Percentiles rank a stretch among this genome's conserved stretches.
These are phyloP conservation scores for Aspergillus baeticus DNA, from an alignment of 495 filamentous ascomycete genomes.

Conservation along the genomic window DNA sequence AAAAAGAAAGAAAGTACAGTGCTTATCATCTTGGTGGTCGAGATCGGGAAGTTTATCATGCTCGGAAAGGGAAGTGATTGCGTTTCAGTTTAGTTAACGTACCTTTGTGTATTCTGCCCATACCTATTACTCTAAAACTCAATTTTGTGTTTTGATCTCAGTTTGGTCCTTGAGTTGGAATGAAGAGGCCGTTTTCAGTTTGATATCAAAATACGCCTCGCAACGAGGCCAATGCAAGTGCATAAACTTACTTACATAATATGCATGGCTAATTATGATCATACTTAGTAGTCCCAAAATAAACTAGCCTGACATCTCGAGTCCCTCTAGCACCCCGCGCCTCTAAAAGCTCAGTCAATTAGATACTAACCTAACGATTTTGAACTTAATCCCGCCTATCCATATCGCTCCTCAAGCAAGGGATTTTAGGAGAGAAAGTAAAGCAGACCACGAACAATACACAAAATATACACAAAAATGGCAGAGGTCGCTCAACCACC, in stretches of 20 bases:
- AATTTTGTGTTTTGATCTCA: too few relatives aligned
- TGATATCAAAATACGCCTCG: too few relatives aligned
- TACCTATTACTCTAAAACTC: too few relatives aligned
- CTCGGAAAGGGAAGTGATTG: too few relatives aligned
- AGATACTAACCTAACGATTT: background rate
- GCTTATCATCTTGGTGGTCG: too few relatives aligned
- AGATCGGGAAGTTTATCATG: too few relatives aligned
- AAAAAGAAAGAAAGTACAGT: background rate
- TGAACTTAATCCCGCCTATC: background rate
- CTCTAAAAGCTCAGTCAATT: background rate
- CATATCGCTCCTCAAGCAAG: background rate
- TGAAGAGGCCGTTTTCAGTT: too few relatives aligned
- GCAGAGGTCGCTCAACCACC: slow-evolving; percentile 37
- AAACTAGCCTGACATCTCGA: background rate
- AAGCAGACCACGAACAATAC: background rate
- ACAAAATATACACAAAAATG: slow-evolving; percentile 23
- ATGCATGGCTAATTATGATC: background rate
- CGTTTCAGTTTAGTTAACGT: too few relatives aligned
- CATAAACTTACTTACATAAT: background rate
- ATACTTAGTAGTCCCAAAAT: background rate
- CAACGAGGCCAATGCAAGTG: too few relatives aligned
- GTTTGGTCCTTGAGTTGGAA: too few relatives aligned
- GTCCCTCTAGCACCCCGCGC: background rate
- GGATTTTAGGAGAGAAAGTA: too few relatives aligned
- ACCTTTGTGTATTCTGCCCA: too few relatives aligned